Evolutionary conservation across 345 rosid species (phyloP), one percentile per base, ranked within the genome.

Genomic region (Hibiscus syriacus): DNA sequence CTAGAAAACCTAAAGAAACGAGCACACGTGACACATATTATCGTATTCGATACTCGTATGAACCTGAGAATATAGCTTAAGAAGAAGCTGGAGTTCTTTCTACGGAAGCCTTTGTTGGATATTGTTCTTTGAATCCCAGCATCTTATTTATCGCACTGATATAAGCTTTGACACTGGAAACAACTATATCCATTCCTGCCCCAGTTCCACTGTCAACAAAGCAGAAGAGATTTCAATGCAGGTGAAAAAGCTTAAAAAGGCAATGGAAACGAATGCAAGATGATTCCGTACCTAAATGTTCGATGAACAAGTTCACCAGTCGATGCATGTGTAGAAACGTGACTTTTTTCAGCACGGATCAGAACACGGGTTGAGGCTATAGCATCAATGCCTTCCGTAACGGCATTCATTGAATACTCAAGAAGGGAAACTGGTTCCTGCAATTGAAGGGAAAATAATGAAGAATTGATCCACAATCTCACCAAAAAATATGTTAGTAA

Each of bases 361-460:
- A 89, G 72, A 78, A 94, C 99, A 23, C 99, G 88, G 2, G 99
- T 91, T 17, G 90, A 80, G 46, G 97, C 99, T 52, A 94, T 91
- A 12, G 96, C 99, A 81, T 94, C 99, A 10, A 94, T 91, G 74
- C 96, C 97, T 86, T 83, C 95, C 64, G 99, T 85, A 59, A 86
- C 90, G 5, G 96, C 90, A 53, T 12, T 87, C 90, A 94, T 34
- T 52, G 96, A 89, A 80, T 89, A 90, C 76, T 91, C 99, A 0
- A 89, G 91, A 73, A 94, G 90, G 38, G 83, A 69, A 22, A 72
- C 85, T 0, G 90, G 84, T 74, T 81, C 91, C 98, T 93, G 76
- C 63, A 67, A 16, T 14, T 14, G 20, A 19, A 4, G 3, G 49
- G 34, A 12, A 39, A 52, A 41, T 6, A 2, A 48, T 7, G 41